phyloP scores from a whole-genome alignment of 495 filamentous ascomycete genomes.

The Talaromyces thailandensis region DNA sequence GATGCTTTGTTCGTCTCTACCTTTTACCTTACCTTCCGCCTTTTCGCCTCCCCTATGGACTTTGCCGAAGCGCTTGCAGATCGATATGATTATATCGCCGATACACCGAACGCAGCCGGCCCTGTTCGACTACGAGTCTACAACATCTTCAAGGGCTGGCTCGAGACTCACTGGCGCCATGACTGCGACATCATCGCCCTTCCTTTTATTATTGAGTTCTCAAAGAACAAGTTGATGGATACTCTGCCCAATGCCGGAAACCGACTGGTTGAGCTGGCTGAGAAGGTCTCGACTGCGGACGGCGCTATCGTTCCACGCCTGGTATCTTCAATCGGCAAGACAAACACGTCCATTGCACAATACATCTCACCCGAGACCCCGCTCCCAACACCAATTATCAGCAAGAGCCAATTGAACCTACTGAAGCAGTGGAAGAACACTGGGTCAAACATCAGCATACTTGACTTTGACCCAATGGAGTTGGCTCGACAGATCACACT shows the following conservation, averaged over 20 bases:
- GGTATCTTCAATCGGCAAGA: conserved; percentile 83
- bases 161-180: conserved; percentile 91
- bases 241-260: conserved; percentile 69
- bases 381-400: conserved; percentile 58
- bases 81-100: conserved; percentile 84
- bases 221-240: conserved; percentile 56
- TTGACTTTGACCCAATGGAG: conserved; percentile 92
- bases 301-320: conserved; percentile 78
- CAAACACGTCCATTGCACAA: conserved; percentile 59
- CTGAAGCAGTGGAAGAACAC: conserved; percentile 68
- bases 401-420: conserved; percentile 64
- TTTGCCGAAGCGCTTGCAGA: conserved; percentile 77
- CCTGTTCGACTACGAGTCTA: conserved; percentile 88
- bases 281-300: conserved; percentile 70
- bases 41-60: conserved; percentile 76
- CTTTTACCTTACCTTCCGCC: conserved; percentile 94
- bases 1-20: conserved; percentile 88
- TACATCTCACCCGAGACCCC: conserved; percentile 63
- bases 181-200: conserved; percentile 69
- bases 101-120: conserved; percentile 58
- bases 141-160: conserved; percentile 94
- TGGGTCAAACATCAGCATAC: conserved; percentile 59
- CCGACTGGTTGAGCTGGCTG: conserved; percentile 65
- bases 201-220: conserved; percentile 67
- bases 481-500: conserved; percentile 88